phyloP scores from a whole-genome alignment of 495 filamentous ascomycete species.

The Lindgomyces ingoldianus region DNA sequence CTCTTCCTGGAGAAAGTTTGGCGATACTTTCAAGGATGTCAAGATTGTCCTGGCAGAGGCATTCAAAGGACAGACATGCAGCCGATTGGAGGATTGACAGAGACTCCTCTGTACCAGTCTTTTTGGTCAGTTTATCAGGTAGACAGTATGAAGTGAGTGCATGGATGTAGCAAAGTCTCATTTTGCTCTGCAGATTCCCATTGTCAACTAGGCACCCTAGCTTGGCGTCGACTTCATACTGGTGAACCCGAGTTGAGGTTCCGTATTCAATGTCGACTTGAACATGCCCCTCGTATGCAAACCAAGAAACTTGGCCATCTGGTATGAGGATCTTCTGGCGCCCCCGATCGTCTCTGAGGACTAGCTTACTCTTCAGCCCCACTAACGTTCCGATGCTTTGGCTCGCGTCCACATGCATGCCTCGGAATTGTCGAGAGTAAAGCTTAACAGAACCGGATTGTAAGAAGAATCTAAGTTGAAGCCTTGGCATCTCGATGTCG shows the following conservation, averaged over 20 bases:
- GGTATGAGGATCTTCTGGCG: constrained; percentile 3
- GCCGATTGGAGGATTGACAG: constrained; percentile 2
- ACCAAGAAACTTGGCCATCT: constrained; percentile 45
- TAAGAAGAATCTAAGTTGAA: constrained; percentile 3
- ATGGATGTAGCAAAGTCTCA: constrained; percentile 9
- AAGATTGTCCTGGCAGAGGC: not conserved
- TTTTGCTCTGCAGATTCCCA: constrained; percentile 2
- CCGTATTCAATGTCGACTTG: constrained; percentile 41
- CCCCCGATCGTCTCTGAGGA: not conserved
- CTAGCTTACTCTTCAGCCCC: constrained; percentile 4
- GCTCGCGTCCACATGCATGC: not conserved
- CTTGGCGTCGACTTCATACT: constrained; percentile 10
- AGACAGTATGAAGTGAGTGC: constrained; percentile 14
- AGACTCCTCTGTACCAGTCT: constrained; percentile 11
- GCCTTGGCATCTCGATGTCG: too few species aligned
- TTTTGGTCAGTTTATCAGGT: constrained; percentile 9
- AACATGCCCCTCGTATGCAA: constrained; percentile 39
- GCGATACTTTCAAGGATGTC: constrained; percentile 3
- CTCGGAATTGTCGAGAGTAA: constrained; percentile 11
- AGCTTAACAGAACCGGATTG: not conserved
- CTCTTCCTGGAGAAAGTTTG: constrained; percentile 52
- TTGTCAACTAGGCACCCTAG: constrained; percentile 8
- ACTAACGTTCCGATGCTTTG: constrained; percentile 6
- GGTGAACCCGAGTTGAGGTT: not conserved
- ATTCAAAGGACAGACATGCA: constrained; percentile 1